These are phyloP conservation scores for Aspergillus kassunensis DNA, from an alignment of 495 filamentous ascomycete genomes.

Conservation along the genomic window DNA sequence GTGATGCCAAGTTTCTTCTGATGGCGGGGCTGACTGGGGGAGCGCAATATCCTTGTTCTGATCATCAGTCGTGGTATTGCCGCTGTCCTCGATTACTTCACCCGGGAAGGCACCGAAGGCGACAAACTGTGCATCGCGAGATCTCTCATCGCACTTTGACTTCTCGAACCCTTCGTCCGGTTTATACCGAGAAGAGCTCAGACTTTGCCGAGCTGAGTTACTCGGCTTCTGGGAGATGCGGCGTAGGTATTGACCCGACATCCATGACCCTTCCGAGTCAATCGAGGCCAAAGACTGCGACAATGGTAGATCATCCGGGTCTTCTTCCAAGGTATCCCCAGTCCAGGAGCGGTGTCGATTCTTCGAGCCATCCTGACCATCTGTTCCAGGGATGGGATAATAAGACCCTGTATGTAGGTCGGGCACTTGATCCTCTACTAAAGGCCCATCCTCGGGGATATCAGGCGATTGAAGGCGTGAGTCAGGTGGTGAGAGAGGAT, in stretches of 20 bases:
- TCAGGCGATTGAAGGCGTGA: slow-evolving; percentile 69
- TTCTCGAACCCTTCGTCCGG: slow-evolving; percentile 25
- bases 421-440: slow-evolving; percentile 21
- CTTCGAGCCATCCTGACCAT: slow-evolving; percentile 24
- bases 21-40: slow-evolving; percentile 15
- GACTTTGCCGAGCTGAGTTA: slow-evolving; percentile 44
- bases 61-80: slow-evolving; percentile 33
- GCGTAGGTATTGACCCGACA: slow-evolving; percentile 65
- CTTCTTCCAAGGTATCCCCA: slow-evolving; percentile 33
- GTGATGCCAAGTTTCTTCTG: slow-evolving; percentile 47
- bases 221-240: slow-evolving; percentile 45
- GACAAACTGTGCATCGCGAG: slow-evolving; percentile 62
- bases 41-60: slow-evolving; percentile 25
- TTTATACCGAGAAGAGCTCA: slow-evolving; percentile 36
- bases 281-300: slow-evolving; percentile 79
- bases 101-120: slow-evolving; percentile 42
- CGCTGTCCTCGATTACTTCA: slow-evolving; percentile 32
- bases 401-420: slow-evolving; percentile 21
- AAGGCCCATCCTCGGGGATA: slow-evolving; percentile 35
- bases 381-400: slow-evolving; percentile 25
- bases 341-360: slow-evolving; percentile 34
- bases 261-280: slow-evolving; percentile 90
- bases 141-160: slow-evolving; percentile 38
- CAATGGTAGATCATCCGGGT: slow-evolving; percentile 41
- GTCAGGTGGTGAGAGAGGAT: slow-evolving; percentile 74